These are phyloP conservation scores for Podospora comata DNA, from an alignment of 495 filamentous ascomycete genomes.

Conservation along the genomic window DNA sequence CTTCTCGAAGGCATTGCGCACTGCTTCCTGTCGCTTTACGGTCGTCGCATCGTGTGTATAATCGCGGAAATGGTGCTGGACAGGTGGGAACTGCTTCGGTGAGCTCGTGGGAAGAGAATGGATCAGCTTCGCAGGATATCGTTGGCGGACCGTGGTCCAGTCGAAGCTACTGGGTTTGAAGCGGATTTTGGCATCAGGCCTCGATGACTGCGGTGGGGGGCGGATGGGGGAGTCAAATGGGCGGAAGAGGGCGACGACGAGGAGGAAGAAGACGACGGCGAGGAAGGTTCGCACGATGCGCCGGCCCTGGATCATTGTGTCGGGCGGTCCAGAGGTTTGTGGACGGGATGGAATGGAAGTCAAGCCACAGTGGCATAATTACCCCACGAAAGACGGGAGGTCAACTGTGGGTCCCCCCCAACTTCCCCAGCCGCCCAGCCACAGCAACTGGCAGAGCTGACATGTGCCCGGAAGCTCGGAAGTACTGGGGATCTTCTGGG, in stretches of 20 bases:
- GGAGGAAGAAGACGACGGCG: background rate
- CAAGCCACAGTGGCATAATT: too few species aligned
- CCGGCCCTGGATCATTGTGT: background rate
- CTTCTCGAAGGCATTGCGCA: constrained; percentile 64
- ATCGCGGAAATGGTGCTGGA: constrained; percentile 40
- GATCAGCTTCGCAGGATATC: constrained; percentile 33
- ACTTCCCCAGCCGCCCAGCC: too few species aligned
- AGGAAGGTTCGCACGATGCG: background rate
- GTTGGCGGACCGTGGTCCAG: constrained; percentile 38
- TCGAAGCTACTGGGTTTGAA: constrained; percentile 36
- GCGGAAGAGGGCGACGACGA: background rate
- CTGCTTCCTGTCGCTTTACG: constrained; percentile 32
- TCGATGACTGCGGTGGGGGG: background rate
- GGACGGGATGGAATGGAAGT: too few species aligned
- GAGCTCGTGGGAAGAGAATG: constrained; percentile 34
- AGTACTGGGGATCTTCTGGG: too few species aligned
- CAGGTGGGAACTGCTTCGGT: constrained; percentile 34
- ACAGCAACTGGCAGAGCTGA: background rate
- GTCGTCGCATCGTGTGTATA: constrained; percentile 29
- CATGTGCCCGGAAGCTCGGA: background rate
- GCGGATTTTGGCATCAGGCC: background rate
- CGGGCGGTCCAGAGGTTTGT: too few species aligned
- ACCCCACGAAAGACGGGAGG: background rate
- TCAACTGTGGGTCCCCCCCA: background rate
- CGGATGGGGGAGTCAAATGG: background rate